Evolutionary conservation across 2,329 filamentous ascomycete genomes (phyloP), one percentile per base, ranked within the genome.

Genomic region (Trichoderma brevicompactum): DNA sequence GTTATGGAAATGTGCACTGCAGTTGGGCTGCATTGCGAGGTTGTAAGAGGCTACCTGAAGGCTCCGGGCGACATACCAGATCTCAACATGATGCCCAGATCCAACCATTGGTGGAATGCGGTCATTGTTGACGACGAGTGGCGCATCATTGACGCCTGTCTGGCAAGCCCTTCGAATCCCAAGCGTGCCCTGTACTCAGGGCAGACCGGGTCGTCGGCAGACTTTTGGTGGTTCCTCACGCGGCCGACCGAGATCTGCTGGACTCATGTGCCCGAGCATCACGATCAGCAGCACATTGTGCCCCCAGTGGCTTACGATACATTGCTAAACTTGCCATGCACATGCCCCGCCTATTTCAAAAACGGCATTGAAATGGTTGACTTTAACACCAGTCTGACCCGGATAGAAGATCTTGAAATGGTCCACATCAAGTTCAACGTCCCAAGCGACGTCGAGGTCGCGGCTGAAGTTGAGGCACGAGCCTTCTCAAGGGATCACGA

Each of bases 91-190:
- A 87, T 94, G 76, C 92, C 92, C n/a, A 87, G 89, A 36, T 85
- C 94, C 0, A 99, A 99, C 73, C 95, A 99, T 78, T 98, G 91
- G 88, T 99, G 95, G 95, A 99, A 99, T 71, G 89, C 92, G 0
- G 92, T 98, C 17, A 80, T 97, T 41, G 89, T 97, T 8, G 95
- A 99, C 76, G 90, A 91, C 23, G 93, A 97, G 78, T 99, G 95
- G 95, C 90, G 95, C 58, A 91, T 98, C 69, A 92, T 99, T 81
- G 95, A 99, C 76, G 95, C 92, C 75, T 96, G 92, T 41, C 82
- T 99, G 54, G 93, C 95, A 4, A 94, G 90, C 68, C 94, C 94
- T 12, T 97, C 94, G 0, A 92, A 98, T 72, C 94, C 95, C 9
- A 88, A 87, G 65, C 87, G 96, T 54, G 83, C 81, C 15, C 81